These are phyloP conservation scores for Xerocomus spinulosus DNA, from an alignment of 768 basidiomycete genomes.

Conservation along the genomic window DNA sequence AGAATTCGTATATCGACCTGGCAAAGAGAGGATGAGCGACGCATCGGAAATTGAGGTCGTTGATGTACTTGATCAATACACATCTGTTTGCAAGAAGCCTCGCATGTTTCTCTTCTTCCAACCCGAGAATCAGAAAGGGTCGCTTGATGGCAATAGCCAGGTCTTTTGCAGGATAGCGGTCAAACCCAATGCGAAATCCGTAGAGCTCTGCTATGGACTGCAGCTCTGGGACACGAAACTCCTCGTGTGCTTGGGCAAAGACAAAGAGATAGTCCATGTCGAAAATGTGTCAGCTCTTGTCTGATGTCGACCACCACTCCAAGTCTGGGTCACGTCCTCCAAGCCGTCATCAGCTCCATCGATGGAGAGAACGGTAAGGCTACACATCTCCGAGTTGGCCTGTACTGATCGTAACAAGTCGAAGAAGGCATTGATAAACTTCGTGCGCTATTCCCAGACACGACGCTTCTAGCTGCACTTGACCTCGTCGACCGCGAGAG, in stretches of 20 bases:
- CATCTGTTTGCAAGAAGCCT: conserved; percentile 68
- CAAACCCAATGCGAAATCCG: conserved; percentile 55
- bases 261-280: conserved; percentile 64
- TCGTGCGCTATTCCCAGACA: conserved; percentile 56
- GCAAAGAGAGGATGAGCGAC: neutral
- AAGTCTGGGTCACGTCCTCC: conserved; percentile 23
- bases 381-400: neutral
- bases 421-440: conserved; percentile 57
- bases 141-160: conserved; percentile 44
- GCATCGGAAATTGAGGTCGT: neutral
- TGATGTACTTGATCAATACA: conserved; percentile 70
- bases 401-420: conserved; percentile 24
- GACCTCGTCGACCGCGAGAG: conserved; percentile 71
- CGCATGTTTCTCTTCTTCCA: conserved; percentile 72
- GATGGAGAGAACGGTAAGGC: conserved; percentile 31
- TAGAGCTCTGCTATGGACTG: conserved; percentile 70
- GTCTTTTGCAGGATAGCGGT: conserved; percentile 38
- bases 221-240: conserved; percentile 84
- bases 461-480: conserved; percentile 61
- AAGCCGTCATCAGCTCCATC: conserved; percentile 33
- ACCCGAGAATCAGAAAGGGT: conserved; percentile 70
- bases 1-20: conserved; percentile 77
- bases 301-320: conserved; percentile 19
- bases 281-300: no score
- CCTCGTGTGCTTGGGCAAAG: conserved; percentile 76